A percentile compares a stretch with the other conserved stretches of the same genome.
Conservation (phyloP, 805 yeast species). For the Candida palmyrensis region DNA sequence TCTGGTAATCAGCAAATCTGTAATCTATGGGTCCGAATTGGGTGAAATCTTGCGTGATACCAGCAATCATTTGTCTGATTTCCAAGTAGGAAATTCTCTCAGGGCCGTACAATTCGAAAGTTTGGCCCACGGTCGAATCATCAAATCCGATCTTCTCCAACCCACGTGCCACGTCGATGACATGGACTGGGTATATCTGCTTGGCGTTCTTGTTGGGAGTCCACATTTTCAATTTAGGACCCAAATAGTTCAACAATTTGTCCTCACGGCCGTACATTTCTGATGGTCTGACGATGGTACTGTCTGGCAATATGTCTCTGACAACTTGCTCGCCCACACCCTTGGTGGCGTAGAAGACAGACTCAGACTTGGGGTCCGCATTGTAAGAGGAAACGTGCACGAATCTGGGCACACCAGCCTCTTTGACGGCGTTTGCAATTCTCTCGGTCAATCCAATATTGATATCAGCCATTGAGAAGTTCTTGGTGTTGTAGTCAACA, state of each 20-base stretch:
- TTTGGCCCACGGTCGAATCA: slow-evolving; percentile 73
- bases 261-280: slow-evolving; percentile 77
- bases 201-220: slow-evolving; percentile 64
- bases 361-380: slow-evolving; percentile 63
- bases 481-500: slow-evolving; percentile 69
- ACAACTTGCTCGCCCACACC: slow-evolving; percentile 74
- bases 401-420: slow-evolving; percentile 66
- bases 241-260: slow-evolving; percentile 55
- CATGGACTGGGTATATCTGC: slow-evolving; percentile 67
- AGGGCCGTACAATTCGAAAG: slow-evolving; percentile 72
- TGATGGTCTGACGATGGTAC: slow-evolving; percentile 83
- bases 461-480: slow-evolving; percentile 77
- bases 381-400: slow-evolving; percentile 78
- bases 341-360: slow-evolving; percentile 74
- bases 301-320: slow-evolving; percentile 60
- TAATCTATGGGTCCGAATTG: slow-evolving; percentile 42
- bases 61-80: slow-evolving; percentile 66
- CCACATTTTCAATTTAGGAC: slow-evolving; percentile 54
- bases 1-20: slow-evolving; percentile 35
- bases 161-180: slow-evolving; percentile 71
- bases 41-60: slow-evolving; percentile 47
- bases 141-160: slow-evolving; percentile 75
- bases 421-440: slow-evolving; percentile 67
- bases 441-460: slow-evolving; percentile 76
- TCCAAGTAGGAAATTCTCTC: slow-evolving; percentile 57